These are phyloP conservation scores for Corchorus olitorius DNA, from an alignment of 345 rosid genomes.

Conservation along the genomic window DNA sequence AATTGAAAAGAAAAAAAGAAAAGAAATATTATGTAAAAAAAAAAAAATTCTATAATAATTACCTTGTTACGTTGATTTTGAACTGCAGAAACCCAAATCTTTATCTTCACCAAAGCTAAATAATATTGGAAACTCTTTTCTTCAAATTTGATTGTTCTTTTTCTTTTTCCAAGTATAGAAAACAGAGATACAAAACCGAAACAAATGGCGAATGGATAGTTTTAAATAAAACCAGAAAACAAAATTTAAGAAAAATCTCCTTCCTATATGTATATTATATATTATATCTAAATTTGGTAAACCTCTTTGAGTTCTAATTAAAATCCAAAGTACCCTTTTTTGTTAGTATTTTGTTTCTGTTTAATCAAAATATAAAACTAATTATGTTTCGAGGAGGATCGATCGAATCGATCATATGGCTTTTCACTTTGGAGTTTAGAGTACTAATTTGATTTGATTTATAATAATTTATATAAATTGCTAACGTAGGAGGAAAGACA, in stretches of 20 bases:
- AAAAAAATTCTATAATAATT: not conserved
- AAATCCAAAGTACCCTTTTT: no score
- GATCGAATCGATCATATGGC: no score
- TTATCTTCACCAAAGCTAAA: not conserved
- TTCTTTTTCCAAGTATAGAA: constrained; percentile 26
- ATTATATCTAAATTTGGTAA: no score
- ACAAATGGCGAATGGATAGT: constrained; percentile 30
- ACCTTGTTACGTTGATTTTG: not conserved
- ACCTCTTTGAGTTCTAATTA: no score
- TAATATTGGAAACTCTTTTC: not conserved
- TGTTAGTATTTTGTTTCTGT: no score
- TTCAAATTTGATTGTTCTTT: not conserved
- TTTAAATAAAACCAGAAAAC: not conserved
- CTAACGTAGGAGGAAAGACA: not conserved
- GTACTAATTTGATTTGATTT: no score
- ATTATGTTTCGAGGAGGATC: no score
- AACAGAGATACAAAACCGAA: constrained; percentile 15
- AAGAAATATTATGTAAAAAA: not conserved
- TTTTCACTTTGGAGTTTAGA: no score
- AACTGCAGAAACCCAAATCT: not conserved
- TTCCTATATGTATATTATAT: no score
- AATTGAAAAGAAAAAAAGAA: not conserved
- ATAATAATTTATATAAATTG: no score
- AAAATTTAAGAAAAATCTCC: not conserved
- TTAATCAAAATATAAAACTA: no score